Base-by-base conservation (phyloP, 2,329 filamentous ascomycete genomes). In the Berkeleyomyces rouxiae region DNA sequence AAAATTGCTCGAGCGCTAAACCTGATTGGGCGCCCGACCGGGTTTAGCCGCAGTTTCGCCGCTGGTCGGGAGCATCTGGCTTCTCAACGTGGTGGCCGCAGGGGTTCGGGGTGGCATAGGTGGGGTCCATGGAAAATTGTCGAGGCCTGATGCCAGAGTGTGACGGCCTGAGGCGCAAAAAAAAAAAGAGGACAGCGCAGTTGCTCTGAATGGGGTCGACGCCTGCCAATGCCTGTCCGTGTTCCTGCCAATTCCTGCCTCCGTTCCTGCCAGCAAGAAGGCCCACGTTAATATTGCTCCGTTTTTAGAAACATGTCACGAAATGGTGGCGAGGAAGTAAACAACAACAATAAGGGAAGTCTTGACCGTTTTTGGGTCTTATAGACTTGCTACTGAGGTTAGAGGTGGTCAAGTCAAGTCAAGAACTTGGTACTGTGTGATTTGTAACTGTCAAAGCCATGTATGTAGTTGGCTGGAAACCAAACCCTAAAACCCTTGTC, bases 41-140 rank as follows among this genome's bases (percentile, higher is more conserved):
- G 23, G 47, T 64, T 67, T 65, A 66, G 49, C 66, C 66, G 65
- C 62, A 16, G 43, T 65, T 66, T 67, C 62, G 64, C 66, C 66
- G 65, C 62, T 64, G 59, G 39, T 65, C 65, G 64, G 65, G 60
- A 61, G 63, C 53, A 57, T 64, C 57, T 62, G 53, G 59, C 31
- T 23, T 7, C n/a, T 49, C 31, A 49, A 49, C 46, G 31, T 49
- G n/a, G 46, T 61, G 63, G 61, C 62, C 59, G 61, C 63, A 64
- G 63, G 63, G 63, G 63, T 42, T 59, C 31, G 39, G 58, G 57
- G 55, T 43, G 60, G 53, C 40, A 62, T 31, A 64, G 60, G 63
- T 64, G 63, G 63, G 63, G 63, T 62, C 59, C 58, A 46, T 33
- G 61, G 60, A 62, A 64, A 64, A 47, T 64, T 64, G 55, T 64